These are phyloP conservation scores for Candida albicans DNA, from an alignment of 1,139 yeast genomes.

Conservation along the genomic window DNA sequence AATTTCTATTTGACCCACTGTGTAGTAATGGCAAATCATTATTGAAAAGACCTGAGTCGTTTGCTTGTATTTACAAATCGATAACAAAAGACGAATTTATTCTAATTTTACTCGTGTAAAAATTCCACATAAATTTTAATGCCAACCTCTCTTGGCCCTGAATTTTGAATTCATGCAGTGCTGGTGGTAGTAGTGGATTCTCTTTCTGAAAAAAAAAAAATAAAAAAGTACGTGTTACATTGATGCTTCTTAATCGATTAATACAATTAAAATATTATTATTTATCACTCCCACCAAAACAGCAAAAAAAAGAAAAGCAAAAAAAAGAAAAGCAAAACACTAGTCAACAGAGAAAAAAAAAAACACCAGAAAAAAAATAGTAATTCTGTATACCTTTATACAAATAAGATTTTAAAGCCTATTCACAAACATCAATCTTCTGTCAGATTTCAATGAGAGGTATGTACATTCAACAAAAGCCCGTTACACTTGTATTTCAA, in stretches of 20 bases:
- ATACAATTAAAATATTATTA: background rate
- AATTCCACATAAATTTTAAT: too few relatives aligned
- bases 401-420: background rate
- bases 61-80: too few relatives aligned
- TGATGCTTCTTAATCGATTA: too few relatives aligned
- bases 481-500: too few relatives aligned
- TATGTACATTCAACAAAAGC: conserved; percentile 5
- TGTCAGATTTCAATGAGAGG: conserved; percentile 12
- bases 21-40: too few relatives aligned
- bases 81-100: too few relatives aligned
- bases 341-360: background rate
- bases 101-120: too few relatives aligned
- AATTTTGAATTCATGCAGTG: background rate
- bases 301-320: background rate
- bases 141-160: too few relatives aligned
- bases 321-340: background rate
- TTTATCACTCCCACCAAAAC: background rate
- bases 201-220: too few relatives aligned
- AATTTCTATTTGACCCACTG: too few relatives aligned
- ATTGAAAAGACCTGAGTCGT: too few relatives aligned
- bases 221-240: background rate
- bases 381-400: background rate
- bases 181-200: background rate
- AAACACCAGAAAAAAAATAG: background rate
- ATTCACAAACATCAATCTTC: background rate